phyloP scores from a whole-genome alignment of 306 rosid genomes.

The Pterocarpus macrocarpus region DNA sequence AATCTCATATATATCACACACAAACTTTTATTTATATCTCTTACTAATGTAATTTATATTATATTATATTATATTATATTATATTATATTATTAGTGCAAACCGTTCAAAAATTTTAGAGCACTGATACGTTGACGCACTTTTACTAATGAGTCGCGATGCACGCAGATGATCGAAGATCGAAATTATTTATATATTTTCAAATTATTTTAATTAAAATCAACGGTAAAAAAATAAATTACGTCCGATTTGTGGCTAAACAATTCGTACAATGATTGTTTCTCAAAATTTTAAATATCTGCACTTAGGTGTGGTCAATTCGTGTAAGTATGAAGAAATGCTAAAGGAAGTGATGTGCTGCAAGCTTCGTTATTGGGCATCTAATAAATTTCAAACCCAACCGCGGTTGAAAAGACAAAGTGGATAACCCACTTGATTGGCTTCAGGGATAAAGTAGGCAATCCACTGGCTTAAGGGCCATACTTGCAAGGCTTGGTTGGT shows the following conservation, averaged over 20 bases:
- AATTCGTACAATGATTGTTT: too few species aligned
- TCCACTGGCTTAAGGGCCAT: not conserved
- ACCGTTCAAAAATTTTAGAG: not conserved
- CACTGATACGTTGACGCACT: too few species aligned
- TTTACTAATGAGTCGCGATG: not conserved
- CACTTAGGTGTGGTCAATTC: not conserved
- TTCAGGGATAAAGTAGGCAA: conserved; percentile 26
- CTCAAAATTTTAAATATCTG: too few species aligned
- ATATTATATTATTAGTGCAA: too few species aligned
- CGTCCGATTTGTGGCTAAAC: too few species aligned
- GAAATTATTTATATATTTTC: too few species aligned
- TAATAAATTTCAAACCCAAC: not conserved
- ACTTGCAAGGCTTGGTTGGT: not conserved
- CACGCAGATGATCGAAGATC: too few species aligned
- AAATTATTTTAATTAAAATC: too few species aligned
- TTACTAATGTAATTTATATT: not conserved
- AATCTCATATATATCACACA: not conserved
- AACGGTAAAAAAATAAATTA: too few species aligned
- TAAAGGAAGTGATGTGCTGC: not conserved
- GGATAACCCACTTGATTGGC: not conserved
- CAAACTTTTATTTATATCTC: not conserved
- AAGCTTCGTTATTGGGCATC: not conserved
- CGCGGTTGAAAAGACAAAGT: not conserved
- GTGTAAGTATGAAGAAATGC: not conserved
- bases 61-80: too few species aligned